Base-by-base conservation (phyloP, 441 rosid species). In the Populus hybrid region DNA sequence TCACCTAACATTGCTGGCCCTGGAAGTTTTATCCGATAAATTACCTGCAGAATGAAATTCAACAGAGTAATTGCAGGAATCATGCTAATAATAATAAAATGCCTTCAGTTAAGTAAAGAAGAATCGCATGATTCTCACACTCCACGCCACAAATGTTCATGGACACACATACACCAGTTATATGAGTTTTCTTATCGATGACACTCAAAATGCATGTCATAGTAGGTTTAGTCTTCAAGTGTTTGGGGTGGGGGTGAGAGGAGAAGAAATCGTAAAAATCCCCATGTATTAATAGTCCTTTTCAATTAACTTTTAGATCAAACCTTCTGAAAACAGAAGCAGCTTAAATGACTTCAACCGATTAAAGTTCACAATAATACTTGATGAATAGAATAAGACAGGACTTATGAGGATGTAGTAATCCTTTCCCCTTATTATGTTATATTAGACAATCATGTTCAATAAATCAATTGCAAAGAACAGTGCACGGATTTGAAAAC, bases 21-120 rank as follows among this genome's bases (percentile, higher is more conserved):
- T 26, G 28, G 98, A 85, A 96, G 98, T 84, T 92, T 96, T 81
- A 96, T 89, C 65, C 98, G 88, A 87, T 94, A 96, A 71, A 96
- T 92, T 87, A 90, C 97, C 99, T 97, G 90, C 42, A 75, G 6
- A 45, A 50, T 50, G 59, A 50, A 50, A 50, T 50, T 50, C 59
- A 50, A 50, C 94, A 4, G 64, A 28, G 69, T 33, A 38, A 69
- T 61, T n/a, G 38, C 11, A 59, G 23, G 65, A 53, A 72, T 65
- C 64, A 12, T 72, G 45, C 53, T 69, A 61, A 7, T 59, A 38
- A 18, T 50, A 50, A 50, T 26, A 26, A 26, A 18, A 76, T 26
- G 24, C 61, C 33, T 59, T 64, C 29, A 53, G 36, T 61, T 76
- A 10, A 50, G 2, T 50, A 16, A 4, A 14, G 59, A 50, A 50